Evolutionary conservation across 192 early-diverging fungal species (phyloP).

Genomic region (Entomortierella lignicola): DNA sequence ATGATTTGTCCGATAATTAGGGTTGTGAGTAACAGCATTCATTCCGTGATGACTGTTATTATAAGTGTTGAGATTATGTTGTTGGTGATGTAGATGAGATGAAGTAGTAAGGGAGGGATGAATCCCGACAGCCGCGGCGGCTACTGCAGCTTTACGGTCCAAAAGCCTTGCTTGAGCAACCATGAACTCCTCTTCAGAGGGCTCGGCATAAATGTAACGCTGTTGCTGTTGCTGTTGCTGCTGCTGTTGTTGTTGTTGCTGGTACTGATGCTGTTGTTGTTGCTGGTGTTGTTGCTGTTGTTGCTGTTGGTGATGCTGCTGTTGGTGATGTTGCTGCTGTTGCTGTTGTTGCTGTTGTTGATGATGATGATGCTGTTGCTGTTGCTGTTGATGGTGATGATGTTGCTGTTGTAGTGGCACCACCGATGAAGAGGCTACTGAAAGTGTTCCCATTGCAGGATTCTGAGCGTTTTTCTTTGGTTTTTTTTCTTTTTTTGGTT

Average conservation of each 20-base stretch:
- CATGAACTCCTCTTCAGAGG: constrained; percentile 42
- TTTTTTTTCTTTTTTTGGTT: constrained; percentile 27
- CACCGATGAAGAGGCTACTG: constrained; percentile 5
- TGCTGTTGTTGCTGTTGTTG: constrained; percentile 16
- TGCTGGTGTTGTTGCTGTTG: constrained; percentile 16
- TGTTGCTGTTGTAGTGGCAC: not conserved
- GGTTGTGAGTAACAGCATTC: constrained; percentile 1
- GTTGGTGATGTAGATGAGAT: constrained; percentile 18
- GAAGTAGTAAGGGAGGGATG: constrained; percentile 38
- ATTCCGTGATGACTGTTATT: constrained; percentile 11
- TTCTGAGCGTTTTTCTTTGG: constrained; percentile 18
- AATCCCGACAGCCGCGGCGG: constrained; percentile 23
- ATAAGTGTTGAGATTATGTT: constrained; percentile 17
- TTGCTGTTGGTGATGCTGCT: constrained; percentile 19
- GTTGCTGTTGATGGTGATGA: constrained; percentile 9
- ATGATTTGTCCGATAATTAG: constrained; percentile 10
- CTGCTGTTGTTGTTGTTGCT: constrained; percentile 19
- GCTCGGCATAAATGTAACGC: constrained; percentile 20
- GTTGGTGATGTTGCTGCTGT: constrained; percentile 17
- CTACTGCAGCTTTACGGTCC: constrained; percentile 22
- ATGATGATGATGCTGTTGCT: constrained; percentile 9
- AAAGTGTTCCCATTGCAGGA: not conserved
- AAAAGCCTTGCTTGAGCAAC: constrained; percentile 29
- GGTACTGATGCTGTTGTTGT: constrained; percentile 16
- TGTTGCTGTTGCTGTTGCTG: constrained; percentile 35